A percentile compares a stretch with the other conserved stretches of the same genome.
Evolutionary conservation across 306 rosid species (phyloP).

Genomic region (Citrullus amarus): DNA sequence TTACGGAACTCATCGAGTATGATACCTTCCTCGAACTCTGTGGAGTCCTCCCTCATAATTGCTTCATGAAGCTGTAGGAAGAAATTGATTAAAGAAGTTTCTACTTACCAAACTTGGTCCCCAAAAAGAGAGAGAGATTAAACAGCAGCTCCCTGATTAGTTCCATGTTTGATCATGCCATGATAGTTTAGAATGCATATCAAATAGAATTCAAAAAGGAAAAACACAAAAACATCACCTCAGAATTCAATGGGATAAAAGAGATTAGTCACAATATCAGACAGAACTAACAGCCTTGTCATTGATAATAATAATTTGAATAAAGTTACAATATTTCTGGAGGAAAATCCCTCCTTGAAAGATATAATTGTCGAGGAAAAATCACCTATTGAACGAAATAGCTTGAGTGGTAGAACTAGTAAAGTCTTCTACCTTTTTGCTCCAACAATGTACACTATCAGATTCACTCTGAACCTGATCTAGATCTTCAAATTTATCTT

Average conservation of each 20-base stretch:
- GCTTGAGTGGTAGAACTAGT: neutral
- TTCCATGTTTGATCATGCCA: neutral
- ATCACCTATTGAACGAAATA: neutral
- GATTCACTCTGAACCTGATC: neutral
- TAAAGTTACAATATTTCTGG: neutral
- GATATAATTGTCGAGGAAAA: neutral
- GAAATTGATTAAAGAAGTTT: neutral
- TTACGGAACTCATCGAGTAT: conserved; percentile 70
- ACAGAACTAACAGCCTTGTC: neutral
- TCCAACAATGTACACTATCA: neutral
- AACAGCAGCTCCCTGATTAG: neutral
- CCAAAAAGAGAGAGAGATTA: neutral
- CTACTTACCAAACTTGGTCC: neutral
- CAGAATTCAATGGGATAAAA: neutral
- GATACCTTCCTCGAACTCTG: conserved; percentile 64
- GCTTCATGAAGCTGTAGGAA: conserved; percentile 76
- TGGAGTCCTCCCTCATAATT: conserved; percentile 86
- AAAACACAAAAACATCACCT: neutral
- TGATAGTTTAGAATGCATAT: neutral
- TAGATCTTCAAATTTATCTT: conserved; percentile 11
- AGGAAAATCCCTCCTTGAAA: neutral
- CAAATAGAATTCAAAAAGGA: neutral
- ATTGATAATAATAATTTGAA: neutral
- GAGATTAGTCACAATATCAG: neutral
- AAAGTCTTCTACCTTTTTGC: neutral